These are phyloP conservation scores for Sergeia podlipaevii DNA, from an alignment of 208 protist species.

Conservation along the genomic window DNA sequence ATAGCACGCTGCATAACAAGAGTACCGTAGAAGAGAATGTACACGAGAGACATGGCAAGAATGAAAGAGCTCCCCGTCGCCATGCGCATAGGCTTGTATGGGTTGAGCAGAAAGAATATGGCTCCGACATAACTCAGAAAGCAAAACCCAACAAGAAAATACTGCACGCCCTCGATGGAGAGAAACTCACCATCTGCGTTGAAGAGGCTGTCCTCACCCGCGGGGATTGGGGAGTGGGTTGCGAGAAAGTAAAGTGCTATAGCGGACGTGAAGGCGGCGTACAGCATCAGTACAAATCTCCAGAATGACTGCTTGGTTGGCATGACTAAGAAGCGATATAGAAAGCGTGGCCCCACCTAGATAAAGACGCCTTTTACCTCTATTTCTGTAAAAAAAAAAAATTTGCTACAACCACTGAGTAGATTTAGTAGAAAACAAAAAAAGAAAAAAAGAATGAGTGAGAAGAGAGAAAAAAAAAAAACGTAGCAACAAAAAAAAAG, in stretches of 20 bases:
- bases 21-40: slow-evolving; percentile 30
- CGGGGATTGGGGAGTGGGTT: neutral
- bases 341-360: neutral
- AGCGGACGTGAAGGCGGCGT: neutral
- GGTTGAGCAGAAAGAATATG: slow-evolving; percentile 8
- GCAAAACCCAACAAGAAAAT: slow-evolving; percentile 13
- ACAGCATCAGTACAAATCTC: neutral
- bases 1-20: slow-evolving; percentile 5
- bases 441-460: slow-evolving; percentile 4
- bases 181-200: slow-evolving; percentile 12
- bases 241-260: neutral
- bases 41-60: slow-evolving; percentile 20
- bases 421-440: slow-evolving; percentile 3
- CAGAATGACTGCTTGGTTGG: no score
- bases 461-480: neutral
- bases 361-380: neutral
- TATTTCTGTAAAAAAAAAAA: slow-evolving; percentile 7
- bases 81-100: slow-evolving; percentile 8
- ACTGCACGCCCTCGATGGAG: slow-evolving; percentile 19
- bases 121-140: neutral
- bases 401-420: neutral
- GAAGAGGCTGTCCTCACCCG: neutral
- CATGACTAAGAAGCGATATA: neutral
- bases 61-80: slow-evolving; percentile 23
- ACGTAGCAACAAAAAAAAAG: slow-evolving; percentile 6